Base-by-base conservation (phyloP, 345 rosid species). In the Gossypium rotundifolium region DNA sequence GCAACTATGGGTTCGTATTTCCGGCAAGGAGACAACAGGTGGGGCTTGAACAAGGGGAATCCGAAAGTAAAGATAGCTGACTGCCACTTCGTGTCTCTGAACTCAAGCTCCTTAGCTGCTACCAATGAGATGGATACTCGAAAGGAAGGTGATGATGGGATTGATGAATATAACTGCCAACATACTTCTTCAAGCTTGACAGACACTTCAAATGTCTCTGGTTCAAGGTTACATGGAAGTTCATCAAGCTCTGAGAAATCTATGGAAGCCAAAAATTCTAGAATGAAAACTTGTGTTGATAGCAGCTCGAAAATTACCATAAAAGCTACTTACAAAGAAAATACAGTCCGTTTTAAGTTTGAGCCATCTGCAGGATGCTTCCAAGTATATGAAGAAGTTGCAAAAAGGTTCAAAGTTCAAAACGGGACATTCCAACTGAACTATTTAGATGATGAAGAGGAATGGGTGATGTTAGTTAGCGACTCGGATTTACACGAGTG, bases 401-500 rank as follows among this genome's bases (percentile, higher is more conserved):
- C 85, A 22, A 88, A 79, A 79, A 86, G 98, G 70, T 89, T 94
- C 86, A 90, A 85, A 72, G 61, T 94, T 70, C 88, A 85, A 67
- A 84, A 78, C 2, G 94, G 92, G 6, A 74, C 86, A 2, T 94
- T 94, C 87, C 92, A 85, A 79, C 90, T 94, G 71, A 90, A 85
- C 81, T 92, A 94, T 72, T 77, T 94, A 42, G 98, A 92, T 9
- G 98, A 92, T 13, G 98, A 94, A 75, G 92, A 89, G 25, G 97
- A 94, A 76, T 94, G 97, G 97, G 95, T 94, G 72, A 76, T 92
- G 89, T 72, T 92, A 54, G 84, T 85, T 22, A 86, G 77, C 44
- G 94, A 92, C 78, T 87, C 87, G 1, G 98, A 94, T 84, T 87
- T 91, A 61, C 87, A 87, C 49, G 98, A 92, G 84, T 94, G 97